These are phyloP conservation scores for Pisolithus marmoratus DNA, from an alignment of 768 basidiomycete genomes.

Conservation along the genomic window DNA sequence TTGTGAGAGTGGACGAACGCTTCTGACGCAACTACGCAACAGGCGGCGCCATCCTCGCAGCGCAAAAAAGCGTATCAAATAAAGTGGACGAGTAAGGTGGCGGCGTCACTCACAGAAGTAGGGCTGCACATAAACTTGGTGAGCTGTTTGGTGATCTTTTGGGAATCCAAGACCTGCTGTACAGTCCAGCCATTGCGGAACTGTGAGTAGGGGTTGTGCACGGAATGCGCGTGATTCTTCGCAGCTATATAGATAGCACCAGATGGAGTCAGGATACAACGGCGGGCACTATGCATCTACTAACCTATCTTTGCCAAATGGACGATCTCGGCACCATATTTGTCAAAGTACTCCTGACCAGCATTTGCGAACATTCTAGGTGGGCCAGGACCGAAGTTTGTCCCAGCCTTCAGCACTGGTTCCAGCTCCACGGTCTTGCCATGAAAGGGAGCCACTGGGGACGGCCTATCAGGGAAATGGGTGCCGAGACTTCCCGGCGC, in stretches of 20 bases:
- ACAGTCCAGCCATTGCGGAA: slow-evolving; percentile 75
- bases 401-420: slow-evolving; percentile 34
- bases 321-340: slow-evolving; percentile 60
- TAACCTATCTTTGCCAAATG: slow-evolving; percentile 75
- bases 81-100: background rate
- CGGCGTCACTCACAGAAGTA: slow-evolving; percentile 48
- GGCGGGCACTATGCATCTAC: slow-evolving; percentile 7
- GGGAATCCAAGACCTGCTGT: slow-evolving; percentile 61
- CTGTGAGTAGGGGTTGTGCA: slow-evolving; percentile 83
- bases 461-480: slow-evolving; percentile 48
- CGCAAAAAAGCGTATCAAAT: background rate
- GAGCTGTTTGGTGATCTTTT: slow-evolving; percentile 65
- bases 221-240: slow-evolving; percentile 79
- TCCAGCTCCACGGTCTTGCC: slow-evolving; percentile 46
- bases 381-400: slow-evolving; percentile 64
- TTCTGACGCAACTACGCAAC: slow-evolving; percentile 74
- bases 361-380: slow-evolving; percentile 73
- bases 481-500: slow-evolving; percentile 64
- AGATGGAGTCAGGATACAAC: background rate
- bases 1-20: slow-evolving; percentile 65
- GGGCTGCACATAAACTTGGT: slow-evolving; percentile 88
- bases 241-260: slow-evolving; percentile 40
- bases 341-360: slow-evolving; percentile 69
- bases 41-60: slow-evolving; percentile 65
- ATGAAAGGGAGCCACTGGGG: slow-evolving; percentile 45